These are phyloP conservation scores for Cutaneotrichosporon spelunceum DNA, from an alignment of 1,284 basidiomycete genomes.

Conservation along the genomic window DNA sequence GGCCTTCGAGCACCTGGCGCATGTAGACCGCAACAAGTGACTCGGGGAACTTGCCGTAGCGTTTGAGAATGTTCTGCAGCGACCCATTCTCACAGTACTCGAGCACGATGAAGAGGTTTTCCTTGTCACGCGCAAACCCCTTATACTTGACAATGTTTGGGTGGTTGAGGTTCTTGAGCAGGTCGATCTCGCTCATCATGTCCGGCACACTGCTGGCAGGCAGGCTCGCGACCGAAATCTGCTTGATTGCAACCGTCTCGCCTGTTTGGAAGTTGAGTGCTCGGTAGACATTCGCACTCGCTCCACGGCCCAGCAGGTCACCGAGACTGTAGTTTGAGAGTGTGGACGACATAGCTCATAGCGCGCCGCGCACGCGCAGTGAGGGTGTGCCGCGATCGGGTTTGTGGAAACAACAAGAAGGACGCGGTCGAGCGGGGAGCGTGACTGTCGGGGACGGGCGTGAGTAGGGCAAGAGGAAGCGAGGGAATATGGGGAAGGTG, in stretches of 20 bases:
- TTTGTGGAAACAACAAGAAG: background rate
- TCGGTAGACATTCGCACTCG: constrained; percentile 92
- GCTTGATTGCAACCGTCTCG: constrained; percentile 93
- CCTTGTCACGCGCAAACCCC: constrained; percentile 87
- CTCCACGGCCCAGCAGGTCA: constrained; percentile 89
- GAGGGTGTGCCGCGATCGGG: background rate
- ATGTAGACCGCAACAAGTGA: constrained; percentile 94
- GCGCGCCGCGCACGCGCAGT: constrained; percentile 1
- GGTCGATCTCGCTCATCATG: constrained; percentile 95
- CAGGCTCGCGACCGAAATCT: constrained; percentile 87
- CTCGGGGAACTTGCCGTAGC: constrained; percentile 97
- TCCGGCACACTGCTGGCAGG: constrained; percentile 88
- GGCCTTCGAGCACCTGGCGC: constrained; percentile 80
- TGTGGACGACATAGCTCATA: constrained; percentile 27
- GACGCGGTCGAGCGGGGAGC: constrained; percentile 1
- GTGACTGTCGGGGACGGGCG: background rate
- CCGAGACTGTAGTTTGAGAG: constrained; percentile 73
- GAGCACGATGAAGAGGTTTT: constrained; percentile 92
- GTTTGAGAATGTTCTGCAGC: constrained; percentile 88
- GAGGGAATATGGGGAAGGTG: background rate
- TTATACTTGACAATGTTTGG: constrained; percentile 99
- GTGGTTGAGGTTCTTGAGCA: constrained; percentile 90
- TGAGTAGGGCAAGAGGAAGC: background rate
- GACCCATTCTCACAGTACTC: constrained; percentile 98
- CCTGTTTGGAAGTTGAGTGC: constrained; percentile 92